Conservation (phyloP, 1,284 basidiomycete genomes). For the Ganoderma meredithae region DNA sequence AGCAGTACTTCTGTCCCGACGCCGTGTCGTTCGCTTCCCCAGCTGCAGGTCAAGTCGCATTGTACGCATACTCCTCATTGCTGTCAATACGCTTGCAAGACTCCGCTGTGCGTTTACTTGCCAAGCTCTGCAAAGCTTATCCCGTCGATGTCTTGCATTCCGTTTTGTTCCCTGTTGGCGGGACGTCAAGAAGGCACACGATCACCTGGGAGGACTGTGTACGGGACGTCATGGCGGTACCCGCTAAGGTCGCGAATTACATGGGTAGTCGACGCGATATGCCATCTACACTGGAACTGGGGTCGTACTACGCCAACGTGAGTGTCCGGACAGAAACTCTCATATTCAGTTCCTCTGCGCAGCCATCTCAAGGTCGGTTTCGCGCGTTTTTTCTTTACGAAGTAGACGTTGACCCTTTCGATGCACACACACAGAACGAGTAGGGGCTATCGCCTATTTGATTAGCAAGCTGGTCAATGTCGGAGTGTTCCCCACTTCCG, state of each 20-base stretch:
- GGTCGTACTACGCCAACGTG: constrained; percentile 58
- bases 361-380: constrained; percentile 41
- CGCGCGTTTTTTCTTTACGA: neutral
- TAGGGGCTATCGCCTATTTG: constrained; percentile 56
- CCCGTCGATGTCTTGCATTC: constrained; percentile 72
- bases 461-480: constrained; percentile 71
- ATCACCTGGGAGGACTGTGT: constrained; percentile 76
- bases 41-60: constrained; percentile 59
- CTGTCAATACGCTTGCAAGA: constrained; percentile 56
- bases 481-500: constrained; percentile 64
- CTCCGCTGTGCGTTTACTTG: constrained; percentile 60
- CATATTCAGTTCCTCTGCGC: constrained; percentile 41
- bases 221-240: constrained; percentile 63
- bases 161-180: constrained; percentile 49
- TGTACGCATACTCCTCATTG: constrained; percentile 68
- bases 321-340: constrained; percentile 65
- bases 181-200: constrained; percentile 38
- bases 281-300: constrained; percentile 58
- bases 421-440: constrained; percentile 31
- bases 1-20: constrained; percentile 78
- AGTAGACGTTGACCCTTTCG: constrained; percentile 2
- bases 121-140: constrained; percentile 63
- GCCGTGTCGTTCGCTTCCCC: constrained; percentile 56
- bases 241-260: constrained; percentile 74
- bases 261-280: constrained; percentile 47